These are phyloP conservation scores for Spergularia azorica DNA, from an alignment of 179 eudicot genomes.

Conservation along the genomic window DNA sequence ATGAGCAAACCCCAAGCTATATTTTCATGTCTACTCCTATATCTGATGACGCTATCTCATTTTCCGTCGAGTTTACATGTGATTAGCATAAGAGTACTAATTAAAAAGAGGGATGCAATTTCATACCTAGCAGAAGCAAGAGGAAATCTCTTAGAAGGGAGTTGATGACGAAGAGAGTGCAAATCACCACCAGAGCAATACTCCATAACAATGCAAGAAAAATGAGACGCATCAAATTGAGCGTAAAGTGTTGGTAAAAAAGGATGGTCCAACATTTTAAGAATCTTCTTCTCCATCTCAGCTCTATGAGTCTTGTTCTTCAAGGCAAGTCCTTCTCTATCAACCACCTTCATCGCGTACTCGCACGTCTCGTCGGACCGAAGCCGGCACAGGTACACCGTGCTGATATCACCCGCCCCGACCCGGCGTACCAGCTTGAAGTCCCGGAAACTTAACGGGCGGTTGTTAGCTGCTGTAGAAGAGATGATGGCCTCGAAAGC, in stretches of 20 bases:
- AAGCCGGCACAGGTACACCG: conserved; percentile 66
- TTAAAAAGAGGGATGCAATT: background rate
- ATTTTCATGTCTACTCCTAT: too few relatives aligned
- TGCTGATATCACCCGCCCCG: conserved; percentile 82
- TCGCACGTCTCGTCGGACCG: conserved; percentile 27
- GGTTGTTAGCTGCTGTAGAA: conserved; percentile 30
- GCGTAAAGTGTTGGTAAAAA: conserved; percentile 76
- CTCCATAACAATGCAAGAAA: conserved; percentile 87
- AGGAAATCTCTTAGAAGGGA: conserved; percentile 63
- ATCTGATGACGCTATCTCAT: too few relatives aligned
- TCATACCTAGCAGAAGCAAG: conserved; percentile 64
- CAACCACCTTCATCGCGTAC: conserved; percentile 90
- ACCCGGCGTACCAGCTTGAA: conserved; percentile 62
- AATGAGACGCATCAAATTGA: conserved; percentile 69
- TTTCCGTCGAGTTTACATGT: too few relatives aligned
- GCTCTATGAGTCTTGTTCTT: conserved; percentile 74
- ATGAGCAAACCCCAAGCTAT: too few relatives aligned
- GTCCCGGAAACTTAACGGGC: conserved; percentile 45
- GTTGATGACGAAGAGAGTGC: conserved; percentile 63
- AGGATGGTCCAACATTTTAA: conserved; percentile 73
- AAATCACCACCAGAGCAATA: conserved; percentile 80
- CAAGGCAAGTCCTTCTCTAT: conserved; percentile 45
- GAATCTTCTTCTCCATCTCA: conserved; percentile 68
- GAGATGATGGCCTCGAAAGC: conserved; percentile 60
- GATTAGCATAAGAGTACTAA: background rate